phyloP scores from a whole-genome alignment of 768 basidiomycete species.

The Trametes punicea region DNA sequence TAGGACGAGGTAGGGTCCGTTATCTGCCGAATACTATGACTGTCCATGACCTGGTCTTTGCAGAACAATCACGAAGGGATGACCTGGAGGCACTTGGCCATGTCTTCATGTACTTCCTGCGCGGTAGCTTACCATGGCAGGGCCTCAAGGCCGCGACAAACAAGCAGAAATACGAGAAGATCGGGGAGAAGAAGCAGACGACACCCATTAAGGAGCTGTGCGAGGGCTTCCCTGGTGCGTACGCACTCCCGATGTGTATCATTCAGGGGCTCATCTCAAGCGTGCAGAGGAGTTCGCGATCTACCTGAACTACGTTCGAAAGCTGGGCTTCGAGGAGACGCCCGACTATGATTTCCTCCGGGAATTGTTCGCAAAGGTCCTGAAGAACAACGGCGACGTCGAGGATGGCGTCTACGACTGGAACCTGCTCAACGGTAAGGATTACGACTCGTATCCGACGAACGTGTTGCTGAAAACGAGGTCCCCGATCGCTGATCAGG shows the following conservation, averaged over 20 bases:
- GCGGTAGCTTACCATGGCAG: conserved; percentile 98
- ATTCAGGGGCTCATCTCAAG: conserved; percentile 3
- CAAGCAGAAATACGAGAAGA: conserved; percentile 99
- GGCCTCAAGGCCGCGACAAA: conserved; percentile 99
- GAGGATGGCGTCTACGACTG: conserved; percentile 97
- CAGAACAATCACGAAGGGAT: conserved; percentile 91
- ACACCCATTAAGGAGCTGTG: conserved; percentile 96
- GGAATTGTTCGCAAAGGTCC: conserved; percentile 89
- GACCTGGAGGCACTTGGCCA: conserved; percentile 99
- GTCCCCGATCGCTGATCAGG: conserved; percentile 38
- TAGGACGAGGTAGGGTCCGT: conserved; percentile 78
- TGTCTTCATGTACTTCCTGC: conserved; percentile 99
- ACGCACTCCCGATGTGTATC: neutral
- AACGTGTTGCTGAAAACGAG: conserved; percentile 6
- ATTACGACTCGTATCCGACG: neutral
- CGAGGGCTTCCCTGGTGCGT: conserved; percentile 89
- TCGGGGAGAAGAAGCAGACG: conserved; percentile 99
- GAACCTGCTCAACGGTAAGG: conserved; percentile 83
- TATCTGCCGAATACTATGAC: neutral
- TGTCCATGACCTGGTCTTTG: conserved; percentile 10
- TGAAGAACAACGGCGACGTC: conserved; percentile 85
- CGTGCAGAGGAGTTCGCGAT: conserved; percentile 92
- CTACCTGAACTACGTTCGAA: conserved; percentile 98
- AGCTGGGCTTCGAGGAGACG: conserved; percentile 97
- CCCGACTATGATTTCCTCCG: conserved; percentile 98